Evolutionary conservation across 345 rosid species (phyloP), one percentile per base, ranked within the genome.

Genomic region (Gossypium anomalum): DNA sequence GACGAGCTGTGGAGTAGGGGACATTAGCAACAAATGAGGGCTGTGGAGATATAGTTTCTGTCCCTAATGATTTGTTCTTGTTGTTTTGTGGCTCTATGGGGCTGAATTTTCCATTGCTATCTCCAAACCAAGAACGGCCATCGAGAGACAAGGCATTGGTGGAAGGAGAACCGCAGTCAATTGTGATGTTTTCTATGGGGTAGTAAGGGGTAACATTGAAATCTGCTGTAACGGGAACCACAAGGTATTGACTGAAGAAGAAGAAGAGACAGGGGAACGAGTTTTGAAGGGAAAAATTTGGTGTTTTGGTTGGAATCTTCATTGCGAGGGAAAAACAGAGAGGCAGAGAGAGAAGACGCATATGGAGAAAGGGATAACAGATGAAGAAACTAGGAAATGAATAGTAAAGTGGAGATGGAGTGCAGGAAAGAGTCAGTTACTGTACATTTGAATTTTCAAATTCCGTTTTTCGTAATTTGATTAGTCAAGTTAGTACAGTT

Each of bases 121-220:
- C 16, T 2, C 51, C 51, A 1, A 48, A 0, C 16, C 51, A 48
- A 48, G 0, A 9, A 48, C 16, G 51, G 13, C 3, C 1, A 55
- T 55, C 13, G 1, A 2, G 0, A 55, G 59, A 55, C n/a, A 23
- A 23, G 25, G 1, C 9, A 3, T 3, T 10, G 4, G 2, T 8
- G 15, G 73, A 57, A 19, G 27, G 27, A 25, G 73, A 67, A 16
- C 73, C 73, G 22, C 67, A 67, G 73, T 56, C 23, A 20, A 75
- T 49, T 10, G 49, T 13, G 61, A 70, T 70, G 67, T n/a, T 14
- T 1, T 76, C 79, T 11, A 15, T 23, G 11, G 79, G 71, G 9
- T 3, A 61, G 72, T 56, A 75, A 44, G 53, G 59, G 43, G 44
- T 47, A 11, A 12, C 38, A 10, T 3, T 23, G 43, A 51, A 17